A percentile compares a stretch with the other conserved stretches of the same genome.
These are phyloP conservation scores for Leccinum fibrillosum DNA, from an alignment of 768 basidiomycete species.

Conservation along the genomic window DNA sequence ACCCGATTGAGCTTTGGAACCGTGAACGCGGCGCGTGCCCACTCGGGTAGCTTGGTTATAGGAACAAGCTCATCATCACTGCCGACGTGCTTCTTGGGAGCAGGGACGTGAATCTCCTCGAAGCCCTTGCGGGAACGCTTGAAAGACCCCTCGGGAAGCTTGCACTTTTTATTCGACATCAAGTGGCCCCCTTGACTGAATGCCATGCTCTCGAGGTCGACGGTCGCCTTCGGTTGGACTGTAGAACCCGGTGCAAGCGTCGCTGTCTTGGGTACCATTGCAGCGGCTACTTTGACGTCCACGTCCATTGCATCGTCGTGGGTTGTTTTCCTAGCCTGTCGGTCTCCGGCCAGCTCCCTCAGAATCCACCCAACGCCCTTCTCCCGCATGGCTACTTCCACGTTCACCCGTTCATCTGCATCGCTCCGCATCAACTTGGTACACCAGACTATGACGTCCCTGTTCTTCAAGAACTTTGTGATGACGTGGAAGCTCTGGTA, in stretches of 20 bases:
- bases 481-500: conserved; percentile 90
- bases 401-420: conserved; percentile 84
- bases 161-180: conserved; percentile 99
- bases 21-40: conserved; percentile 87
- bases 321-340: conserved; percentile 51
- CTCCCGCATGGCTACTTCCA: conserved; percentile 98
- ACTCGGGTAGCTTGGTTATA: conserved; percentile 70
- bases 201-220: conserved; percentile 94
- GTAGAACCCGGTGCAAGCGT: conserved; percentile 86
- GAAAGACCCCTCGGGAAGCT: conserved; percentile 96
- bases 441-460: conserved; percentile 96
- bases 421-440: conserved; percentile 91
- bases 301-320: conserved; percentile 73
- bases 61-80: conserved; percentile 68
- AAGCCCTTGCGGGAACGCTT: conserved; percentile 95
- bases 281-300: conserved; percentile 50
- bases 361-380: conserved; percentile 96
- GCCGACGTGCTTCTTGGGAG: conserved; percentile 74
- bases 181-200: conserved; percentile 95
- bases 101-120: conserved; percentile 96
- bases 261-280: conserved; percentile 69
- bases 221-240: conserved; percentile 76
- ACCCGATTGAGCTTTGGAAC: conserved; percentile 82
- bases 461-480: conserved; percentile 88
- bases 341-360: conserved; percentile 80